Percentiles rank a stretch among this genome's conserved stretches.
Conservation (phyloP, 495 filamentous ascomycete species). For the Jackrogersella multiformis region DNA sequence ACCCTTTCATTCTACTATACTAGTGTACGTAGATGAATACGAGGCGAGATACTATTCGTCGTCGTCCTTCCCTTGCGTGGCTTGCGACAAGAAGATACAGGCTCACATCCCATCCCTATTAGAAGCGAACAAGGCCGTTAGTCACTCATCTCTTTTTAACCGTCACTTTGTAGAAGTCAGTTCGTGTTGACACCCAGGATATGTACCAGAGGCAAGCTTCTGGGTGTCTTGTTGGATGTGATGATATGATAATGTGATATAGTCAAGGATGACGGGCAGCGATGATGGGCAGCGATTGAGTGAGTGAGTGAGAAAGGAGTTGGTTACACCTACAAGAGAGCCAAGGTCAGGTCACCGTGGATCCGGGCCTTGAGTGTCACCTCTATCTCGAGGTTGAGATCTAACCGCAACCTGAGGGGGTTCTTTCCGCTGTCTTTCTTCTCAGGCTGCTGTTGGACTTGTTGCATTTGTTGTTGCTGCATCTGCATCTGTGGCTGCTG, state of each 20-base stretch:
- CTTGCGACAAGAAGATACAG: constrained; percentile 9
- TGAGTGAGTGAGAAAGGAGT: background rate
- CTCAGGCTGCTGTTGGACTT: constrained; percentile 51
- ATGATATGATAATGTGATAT: too few relatives aligned
- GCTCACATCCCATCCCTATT: constrained; percentile 35
- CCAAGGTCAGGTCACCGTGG: constrained; percentile 86
- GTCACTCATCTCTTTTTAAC: constrained; percentile 24
- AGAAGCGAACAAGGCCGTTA: constrained; percentile 26
- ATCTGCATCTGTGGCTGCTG: constrained; percentile 38
- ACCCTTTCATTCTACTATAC: too few relatives aligned
- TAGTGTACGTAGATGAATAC: background rate
- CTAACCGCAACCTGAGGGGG: constrained; percentile 78
- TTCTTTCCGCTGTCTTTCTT: constrained; percentile 60
- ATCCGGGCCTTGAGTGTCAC: constrained; percentile 92
- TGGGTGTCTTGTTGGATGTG: background rate
- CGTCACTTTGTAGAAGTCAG: constrained; percentile 34
- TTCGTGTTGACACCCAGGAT: constrained; percentile 21
- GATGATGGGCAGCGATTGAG: background rate
- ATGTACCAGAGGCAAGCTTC: background rate
- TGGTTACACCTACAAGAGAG: constrained; percentile 74
- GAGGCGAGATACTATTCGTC: constrained; percentile 1
- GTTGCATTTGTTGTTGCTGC: constrained; percentile 60
- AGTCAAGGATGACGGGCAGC: too few relatives aligned
- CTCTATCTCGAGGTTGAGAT: constrained; percentile 89
- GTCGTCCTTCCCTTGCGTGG: constrained; percentile 4